Base-by-base conservation (phyloP, 768 basidiomycete species). In the Coprinopsis cinerea region DNA sequence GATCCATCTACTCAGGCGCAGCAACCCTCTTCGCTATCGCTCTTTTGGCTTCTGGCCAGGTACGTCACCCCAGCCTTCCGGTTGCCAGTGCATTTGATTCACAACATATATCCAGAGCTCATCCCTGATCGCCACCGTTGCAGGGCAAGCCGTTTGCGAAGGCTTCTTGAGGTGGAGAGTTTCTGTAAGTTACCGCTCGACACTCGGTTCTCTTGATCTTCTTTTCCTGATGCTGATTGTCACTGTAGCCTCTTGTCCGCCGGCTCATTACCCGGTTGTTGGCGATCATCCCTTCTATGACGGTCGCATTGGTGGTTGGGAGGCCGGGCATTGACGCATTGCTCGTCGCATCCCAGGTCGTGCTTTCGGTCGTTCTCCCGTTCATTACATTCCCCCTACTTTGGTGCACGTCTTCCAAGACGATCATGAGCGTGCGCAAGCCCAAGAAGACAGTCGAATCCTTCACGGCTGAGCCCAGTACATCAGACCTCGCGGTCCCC, bases 21-120 rank as follows among this genome's bases (percentile, higher is more conserved):
- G 93, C 87, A 0, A 79, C 82, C n/a, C 67, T 96, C 34, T 97
- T 96, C 58, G 93, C 94, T 1, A 61, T 97, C 35, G 90, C 89
- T 2, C 69, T 97, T 13, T 76, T 97, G 11, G 81, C 84, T 27
- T 74, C 91, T 1, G 93, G 94, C 2, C 92, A 96, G 68, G 75
- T 73, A 58, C 23, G 57, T 4, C 48, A 4, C 18, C 30, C 44
- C 15, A 30, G 47, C 15, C n/a, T n/a, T n/a, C n/a, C 4, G 17
- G 13, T 37, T 3, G 17, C 44, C 49, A 15, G 15, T 13, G 43
- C 37, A 14, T 7, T 3, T 44, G 11, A 34, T n/a, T 46, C 39
- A 25, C 48, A 26, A 30, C 22, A 30, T 36, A 36, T 18, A 24
- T n/a, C 15, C 44, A 79, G 74, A 88, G 88, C 55, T 88, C 94